Evolutionary conservation across 2,329 filamentous ascomycete genomes (phyloP).

Genomic region (Scleromitrula shiraiana): DNA sequence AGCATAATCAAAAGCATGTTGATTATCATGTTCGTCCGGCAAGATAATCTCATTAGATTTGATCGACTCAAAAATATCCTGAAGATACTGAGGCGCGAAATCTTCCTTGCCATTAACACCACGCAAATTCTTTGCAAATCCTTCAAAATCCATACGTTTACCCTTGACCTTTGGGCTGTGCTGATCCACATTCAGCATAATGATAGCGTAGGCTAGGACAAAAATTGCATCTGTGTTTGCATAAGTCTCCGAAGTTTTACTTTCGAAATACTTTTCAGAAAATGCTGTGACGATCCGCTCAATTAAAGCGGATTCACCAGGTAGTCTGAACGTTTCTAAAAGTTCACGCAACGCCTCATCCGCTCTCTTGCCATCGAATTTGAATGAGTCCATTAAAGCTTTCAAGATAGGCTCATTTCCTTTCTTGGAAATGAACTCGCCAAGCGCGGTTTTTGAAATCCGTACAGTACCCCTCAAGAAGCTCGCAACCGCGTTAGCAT

Average conservation of each 20-base stretch:
- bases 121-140: conserved; percentile 83
- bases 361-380: conserved; percentile 78
- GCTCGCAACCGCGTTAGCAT: conserved; percentile 70
- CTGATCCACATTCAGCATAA: conserved; percentile 95
- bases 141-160: conserved; percentile 74
- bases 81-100: conserved; percentile 75
- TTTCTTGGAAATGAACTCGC: conserved; percentile 88
- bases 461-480: conserved; percentile 84
- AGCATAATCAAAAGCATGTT: conserved; percentile 92
- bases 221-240: conserved; percentile 83
- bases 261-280: conserved; percentile 72
- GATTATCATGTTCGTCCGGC: conserved; percentile 94
- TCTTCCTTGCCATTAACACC: conserved; percentile 82
- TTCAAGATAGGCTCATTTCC: conserved; percentile 78
- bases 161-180: conserved; percentile 85
- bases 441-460: conserved; percentile 82
- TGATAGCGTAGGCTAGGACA: conserved; percentile 89
- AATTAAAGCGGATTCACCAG: conserved; percentile 87
- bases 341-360: conserved; percentile 83
- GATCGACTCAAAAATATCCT: conserved; percentile 85
- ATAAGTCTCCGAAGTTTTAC: conserved; percentile 63
- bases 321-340: conserved; percentile 87
- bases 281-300: conserved; percentile 87
- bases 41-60: conserved; percentile 90
- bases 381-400: conserved; percentile 78